Percentiles rank a stretch among this genome's conserved stretches.
phyloP scores from a whole-genome alignment of 768 basidiomycete genomes.

The Russula virescens region DNA sequence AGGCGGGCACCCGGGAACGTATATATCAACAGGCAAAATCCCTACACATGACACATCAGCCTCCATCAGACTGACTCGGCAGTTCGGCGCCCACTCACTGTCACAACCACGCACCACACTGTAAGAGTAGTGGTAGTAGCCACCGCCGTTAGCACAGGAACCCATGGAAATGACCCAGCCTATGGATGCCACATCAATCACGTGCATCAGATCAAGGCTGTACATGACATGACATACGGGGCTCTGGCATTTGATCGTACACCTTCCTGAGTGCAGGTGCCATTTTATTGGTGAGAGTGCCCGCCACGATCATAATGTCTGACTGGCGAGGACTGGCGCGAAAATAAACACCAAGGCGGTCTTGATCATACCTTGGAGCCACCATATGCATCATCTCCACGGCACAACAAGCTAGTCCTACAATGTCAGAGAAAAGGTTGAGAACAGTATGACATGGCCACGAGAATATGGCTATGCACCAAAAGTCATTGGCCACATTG shows the following conservation, averaged over 20 bases:
- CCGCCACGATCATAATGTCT: conserved; percentile 99
- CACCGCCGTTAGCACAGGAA: conserved; percentile 97
- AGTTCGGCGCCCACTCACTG: conserved; percentile 46
- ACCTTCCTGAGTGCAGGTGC: conserved; percentile 95
- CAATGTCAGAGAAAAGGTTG: background rate
- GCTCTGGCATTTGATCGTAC: conserved; percentile 98
- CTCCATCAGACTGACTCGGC: conserved; percentile 10
- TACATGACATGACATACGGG: conserved; percentile 50
- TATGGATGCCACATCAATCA: conserved; percentile 27
- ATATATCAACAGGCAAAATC: conserved; percentile 97
- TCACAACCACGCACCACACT: conserved; percentile 98
- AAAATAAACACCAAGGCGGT: conserved; percentile 94
- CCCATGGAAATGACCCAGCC: conserved; percentile 99
- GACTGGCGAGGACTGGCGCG: conserved; percentile 98
- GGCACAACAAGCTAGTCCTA: conserved; percentile 96
- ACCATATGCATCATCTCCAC: conserved; percentile 99
- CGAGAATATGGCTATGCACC: conserved; percentile 37
- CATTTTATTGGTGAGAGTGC: conserved; percentile 99
- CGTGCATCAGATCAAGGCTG: background rate
- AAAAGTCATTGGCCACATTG: conserved; percentile 99
- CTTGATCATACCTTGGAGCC: conserved; percentile 97
- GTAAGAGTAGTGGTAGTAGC: conserved; percentile 98
- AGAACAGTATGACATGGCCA: background rate
- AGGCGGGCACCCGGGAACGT: conserved; percentile 92
- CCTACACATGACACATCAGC: conserved; percentile 38